Base-by-base conservation (phyloP, 2,329 filamentous ascomycete species). In the Ceratocystis papillata region DNA sequence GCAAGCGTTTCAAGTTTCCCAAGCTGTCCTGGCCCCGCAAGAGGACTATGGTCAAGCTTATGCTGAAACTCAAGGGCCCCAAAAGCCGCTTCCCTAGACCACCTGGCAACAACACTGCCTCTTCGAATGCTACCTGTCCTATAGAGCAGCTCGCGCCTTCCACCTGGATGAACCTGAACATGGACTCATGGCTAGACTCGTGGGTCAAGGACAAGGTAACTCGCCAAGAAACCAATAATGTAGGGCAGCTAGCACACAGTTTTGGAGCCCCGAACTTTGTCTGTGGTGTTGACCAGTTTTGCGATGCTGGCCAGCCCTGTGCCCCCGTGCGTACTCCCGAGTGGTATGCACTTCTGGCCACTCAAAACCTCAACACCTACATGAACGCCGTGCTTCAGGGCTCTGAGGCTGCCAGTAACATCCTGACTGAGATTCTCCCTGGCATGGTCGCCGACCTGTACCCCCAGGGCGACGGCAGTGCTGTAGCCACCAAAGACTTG, bases 251-350 rank as follows among this genome's bases (percentile, higher is more conserved):
- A 28, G 64, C 62, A 1, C 64, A 66, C 2, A 66, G 57, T 5
- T 53, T 69, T 17, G 66, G 68, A 3, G 68, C 69, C 2, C 68
- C 68, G 37, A 69, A 69, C 59, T 69, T 69, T 60, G 68, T 65
- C 28, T 69, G 68, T 33, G 68, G 69, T 10, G 41, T 69, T 0
- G 62, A 65, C 12, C 5, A 44, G 8, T 67, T 66, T 60, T 69
- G 69, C 17, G 68, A 67, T 5, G 69, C 69, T 10, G 69, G 69
- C 15, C 69, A 69, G 60, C 69, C 69, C 5, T 69, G 69, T 28
- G 50, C 65, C 10, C 69, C 69, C 7, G 69, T 69, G 1, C 57
- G 53, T 1, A 44, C 68, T 1, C 68, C 68, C 6, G 66, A 62
- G 2, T 69, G 68, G 68, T 68, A 66, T n/a, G 68, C 48, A 8